A percentile compares a stretch with the other conserved stretches of the same genome.
Conservation (phyloP, 2,329 filamentous ascomycete species). For the Microthyrium microscopicum region DNA sequence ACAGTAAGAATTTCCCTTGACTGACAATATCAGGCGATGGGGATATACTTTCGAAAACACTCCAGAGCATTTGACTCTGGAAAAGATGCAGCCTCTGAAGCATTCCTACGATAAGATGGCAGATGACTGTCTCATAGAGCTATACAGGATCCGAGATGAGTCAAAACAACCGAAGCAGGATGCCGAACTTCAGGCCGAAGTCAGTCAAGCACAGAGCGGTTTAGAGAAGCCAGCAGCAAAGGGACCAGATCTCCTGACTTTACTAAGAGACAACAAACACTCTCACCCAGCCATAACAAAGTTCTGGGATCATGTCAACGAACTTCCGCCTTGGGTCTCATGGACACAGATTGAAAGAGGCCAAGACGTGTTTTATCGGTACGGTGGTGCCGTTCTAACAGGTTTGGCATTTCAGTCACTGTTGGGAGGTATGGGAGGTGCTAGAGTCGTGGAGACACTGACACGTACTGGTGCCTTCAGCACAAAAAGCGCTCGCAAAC, state of each 20-base stretch:
- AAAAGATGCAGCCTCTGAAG: conserved; percentile 43
- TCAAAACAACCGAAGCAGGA: conserved; percentile 12
- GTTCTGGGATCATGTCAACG: conserved; percentile 52
- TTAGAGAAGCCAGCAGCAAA: conserved; percentile 17
- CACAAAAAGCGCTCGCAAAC: conserved; percentile 45
- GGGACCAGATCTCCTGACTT: conserved; percentile 41
- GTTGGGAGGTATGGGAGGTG: conserved; percentile 56
- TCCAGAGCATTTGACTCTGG: conserved; percentile 40
- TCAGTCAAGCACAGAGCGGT: conserved; percentile 10
- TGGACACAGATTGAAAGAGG: conserved; percentile 60
- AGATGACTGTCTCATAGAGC: conserved; percentile 44
- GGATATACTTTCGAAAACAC: conserved; percentile 57
- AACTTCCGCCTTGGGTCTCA: conserved; percentile 57
- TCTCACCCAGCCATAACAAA: conserved; percentile 37
- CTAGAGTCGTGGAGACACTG: conserved; percentile 56
- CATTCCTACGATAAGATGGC: conserved; percentile 52
- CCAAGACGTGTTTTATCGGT: conserved; percentile 63
- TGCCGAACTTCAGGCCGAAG: conserved; percentile 9
- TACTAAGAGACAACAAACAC: conserved; percentile 41
- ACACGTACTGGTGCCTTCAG: conserved; percentile 59
- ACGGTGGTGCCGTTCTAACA: conserved; percentile 49
- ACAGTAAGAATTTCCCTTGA: background rate
- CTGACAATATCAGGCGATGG: conserved; percentile 31
- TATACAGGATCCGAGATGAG: conserved; percentile 41
- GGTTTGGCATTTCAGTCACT: conserved; percentile 48